A percentile compares a stretch with the other conserved stretches of the same genome.
Evolutionary conservation across 768 basidiomycete genomes (phyloP).

Genomic region (Boletus rufocinnamomeus): DNA sequence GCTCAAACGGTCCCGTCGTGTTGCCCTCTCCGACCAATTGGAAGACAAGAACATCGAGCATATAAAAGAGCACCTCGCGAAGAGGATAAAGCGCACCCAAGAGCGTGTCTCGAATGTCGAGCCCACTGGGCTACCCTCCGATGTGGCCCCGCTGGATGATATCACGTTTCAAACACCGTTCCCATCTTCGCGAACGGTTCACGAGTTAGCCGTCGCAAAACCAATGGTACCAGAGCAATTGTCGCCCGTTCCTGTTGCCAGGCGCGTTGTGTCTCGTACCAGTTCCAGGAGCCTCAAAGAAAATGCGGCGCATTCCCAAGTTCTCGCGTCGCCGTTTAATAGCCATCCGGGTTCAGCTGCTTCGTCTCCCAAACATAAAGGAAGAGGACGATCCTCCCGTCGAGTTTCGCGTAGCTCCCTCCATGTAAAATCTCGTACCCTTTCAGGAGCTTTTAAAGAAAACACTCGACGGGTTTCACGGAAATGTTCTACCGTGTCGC

Average conservation of each 20-base stretch:
- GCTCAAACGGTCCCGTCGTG: conserved; percentile 50
- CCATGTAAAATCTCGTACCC: conserved; percentile 41
- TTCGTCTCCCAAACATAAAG: conserved; percentile 37
- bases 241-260: conserved; percentile 45
- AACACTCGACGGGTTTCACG: conserved; percentile 17
- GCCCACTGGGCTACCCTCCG: not conserved
- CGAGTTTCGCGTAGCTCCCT: conserved; percentile 22
- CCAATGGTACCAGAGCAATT: conserved; percentile 36
- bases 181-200: conserved; percentile 21
- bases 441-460: conserved; percentile 34
- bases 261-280: conserved; percentile 39
- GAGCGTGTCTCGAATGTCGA: conserved; percentile 11
- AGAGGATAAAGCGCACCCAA: conserved; percentile 35
- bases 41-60: conserved; percentile 25
- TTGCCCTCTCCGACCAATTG: conserved; percentile 24
- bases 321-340: conserved; percentile 48
- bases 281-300: conserved; percentile 45
- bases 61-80: conserved; percentile 30
- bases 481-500: conserved; percentile 20
- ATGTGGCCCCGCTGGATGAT: conserved; percentile 13
- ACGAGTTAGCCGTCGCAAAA: conserved; percentile 27
- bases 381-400: conserved; percentile 10
- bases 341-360: conserved; percentile 45
- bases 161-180: conserved; percentile 34
- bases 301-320: conserved; percentile 30